phyloP scores from a whole-genome alignment of 106 monocot species.

The Phalaenopsis equestris region DNA sequence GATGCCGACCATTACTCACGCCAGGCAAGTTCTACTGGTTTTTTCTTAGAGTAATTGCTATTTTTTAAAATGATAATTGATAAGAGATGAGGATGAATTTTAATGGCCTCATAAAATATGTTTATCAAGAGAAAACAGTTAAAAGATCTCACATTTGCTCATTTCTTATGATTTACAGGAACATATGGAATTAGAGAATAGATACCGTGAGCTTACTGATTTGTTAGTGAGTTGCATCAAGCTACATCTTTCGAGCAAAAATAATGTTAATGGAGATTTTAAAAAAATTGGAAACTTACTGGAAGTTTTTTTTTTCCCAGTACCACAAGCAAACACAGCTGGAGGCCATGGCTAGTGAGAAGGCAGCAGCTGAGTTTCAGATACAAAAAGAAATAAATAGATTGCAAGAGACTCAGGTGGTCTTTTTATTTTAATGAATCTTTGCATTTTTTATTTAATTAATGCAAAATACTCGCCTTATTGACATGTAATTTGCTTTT shows the following conservation, averaged over 20 bases:
- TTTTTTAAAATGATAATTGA: too few relatives aligned
- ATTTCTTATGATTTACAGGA: slow-evolving; percentile 42
- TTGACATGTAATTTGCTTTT: neutral
- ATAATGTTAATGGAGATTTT: neutral
- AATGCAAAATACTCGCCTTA: neutral
- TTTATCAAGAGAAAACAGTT: neutral
- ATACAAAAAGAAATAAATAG: slow-evolving; percentile 81
- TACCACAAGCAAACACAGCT: slow-evolving; percentile 99
- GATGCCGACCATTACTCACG: slow-evolving; percentile 98
- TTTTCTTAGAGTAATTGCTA: neutral
- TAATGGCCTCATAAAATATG: neutral
- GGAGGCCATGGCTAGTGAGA: slow-evolving; percentile 92
- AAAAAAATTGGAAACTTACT: slow-evolving; percentile 3
- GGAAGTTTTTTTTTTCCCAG: slow-evolving; percentile 29
- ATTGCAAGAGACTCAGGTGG: slow-evolving; percentile 78
- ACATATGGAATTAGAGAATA: slow-evolving; percentile 93
- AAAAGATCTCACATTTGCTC: neutral
- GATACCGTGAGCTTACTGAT: slow-evolving; percentile 95
- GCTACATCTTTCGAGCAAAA: slow-evolving; percentile 5
- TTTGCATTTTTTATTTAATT: neutral
- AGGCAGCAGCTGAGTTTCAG: slow-evolving; percentile 85
- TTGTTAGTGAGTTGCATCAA: slow-evolving; percentile 48
- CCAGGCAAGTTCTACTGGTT: slow-evolving; percentile 37
- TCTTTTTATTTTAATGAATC: slow-evolving; percentile 1
- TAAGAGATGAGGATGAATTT: neutral